Base-by-base conservation (phyloP, 768 basidiomycete genomes). In the Podaxis mareebaensis region DNA sequence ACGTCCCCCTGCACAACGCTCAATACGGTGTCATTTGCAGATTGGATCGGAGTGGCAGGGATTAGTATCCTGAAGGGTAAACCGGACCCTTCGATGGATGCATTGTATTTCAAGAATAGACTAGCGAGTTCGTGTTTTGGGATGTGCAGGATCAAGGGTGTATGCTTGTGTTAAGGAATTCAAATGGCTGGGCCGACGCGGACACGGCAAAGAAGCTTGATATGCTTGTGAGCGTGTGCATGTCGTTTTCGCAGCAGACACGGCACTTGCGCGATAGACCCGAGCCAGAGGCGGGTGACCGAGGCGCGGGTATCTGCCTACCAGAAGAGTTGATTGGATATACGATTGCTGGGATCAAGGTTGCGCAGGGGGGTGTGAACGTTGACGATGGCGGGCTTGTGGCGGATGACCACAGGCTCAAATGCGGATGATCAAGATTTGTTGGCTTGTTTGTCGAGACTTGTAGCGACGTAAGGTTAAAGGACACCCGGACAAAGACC, bases 261-360 rank as follows among this genome's bases (percentile, higher is more conserved):
- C 80, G 89, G 22, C 92, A 94, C 73, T 76, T 96, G 4, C 84
- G 94, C 33, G 92, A 92, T 59, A 82, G 91, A 26, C 80, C 83
- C 20, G 89, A 91, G 70, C 88, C 89, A 2, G 90, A 93, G 13
- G 68, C 75, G 1, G 84, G 86, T 2, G 91, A 93, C 64, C 83
- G 92, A 28, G 95, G 95, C 1, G 84, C 85, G 0, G 93, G 94
- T 4, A 84, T 96, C 53, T 98, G 97, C 71, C 80, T 99, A 1
- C 95, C 97, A 0, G 92, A 96, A 67, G 95, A 98, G 67, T 77
- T 99, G 15, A 78, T 96, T 40, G 92, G 91, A 3, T 98, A 96
- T 73, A 96, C 96, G 3, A 82, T 99, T 40, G 79, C 90, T 2
- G 79, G 86, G 5, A 83, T 95, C 59, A 97, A 99, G 75, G 84